Base-by-base conservation (phyloP, 2,329 filamentous ascomycete genomes). In the Leptographium wingfieldii region DNA sequence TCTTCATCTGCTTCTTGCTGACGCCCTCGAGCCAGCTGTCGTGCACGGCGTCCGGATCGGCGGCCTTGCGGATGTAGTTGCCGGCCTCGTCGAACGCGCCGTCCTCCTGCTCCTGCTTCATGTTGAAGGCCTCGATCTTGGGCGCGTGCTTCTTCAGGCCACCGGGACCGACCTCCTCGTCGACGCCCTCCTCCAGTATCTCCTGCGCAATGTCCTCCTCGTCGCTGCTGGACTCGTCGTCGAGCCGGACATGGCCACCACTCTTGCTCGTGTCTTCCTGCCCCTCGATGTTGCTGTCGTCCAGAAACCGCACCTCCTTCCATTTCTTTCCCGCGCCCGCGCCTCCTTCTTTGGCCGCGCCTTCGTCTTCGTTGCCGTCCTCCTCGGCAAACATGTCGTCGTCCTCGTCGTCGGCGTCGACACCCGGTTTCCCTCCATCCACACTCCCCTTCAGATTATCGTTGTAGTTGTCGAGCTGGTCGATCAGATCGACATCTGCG, bases 51-150 rank as follows among this genome's bases (percentile, higher is more conserved):
- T 97, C 91, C 0, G 90, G 90, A 67, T 99, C 94, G 10, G 76
- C 82, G 0, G 92, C 92, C 72, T 95, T 95, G 60, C 94, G 84
- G 53, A 99, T 84, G 70, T 85, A 99, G 71, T 97, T 99, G 11
- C 92, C 92, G 1, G 85, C 77, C 66, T 94, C 88, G 70, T 99
- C 94, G 68, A 96, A 99, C 12, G 85, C 81, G 1, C 94, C 94
- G 66, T 97, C 92, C 68, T 97, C 91, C 71, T 95, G 86, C 72
- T 99, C 94, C 14, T 82, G 77, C 61, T 83, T 85, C 79, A 99
- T 88, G 69, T 99, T 97, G 79, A 99, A 99, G 3, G 92, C 92
- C 71, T 97, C 94, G 6, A 99, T 80, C 70, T 94, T 90, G 1
- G 94, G 94, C 1, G 94, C 94, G 71, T 96, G 90, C 67, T 85